Conservation (phyloP, 371 early-diverging fungal species). For the Haplosporangium sp. region DNA sequence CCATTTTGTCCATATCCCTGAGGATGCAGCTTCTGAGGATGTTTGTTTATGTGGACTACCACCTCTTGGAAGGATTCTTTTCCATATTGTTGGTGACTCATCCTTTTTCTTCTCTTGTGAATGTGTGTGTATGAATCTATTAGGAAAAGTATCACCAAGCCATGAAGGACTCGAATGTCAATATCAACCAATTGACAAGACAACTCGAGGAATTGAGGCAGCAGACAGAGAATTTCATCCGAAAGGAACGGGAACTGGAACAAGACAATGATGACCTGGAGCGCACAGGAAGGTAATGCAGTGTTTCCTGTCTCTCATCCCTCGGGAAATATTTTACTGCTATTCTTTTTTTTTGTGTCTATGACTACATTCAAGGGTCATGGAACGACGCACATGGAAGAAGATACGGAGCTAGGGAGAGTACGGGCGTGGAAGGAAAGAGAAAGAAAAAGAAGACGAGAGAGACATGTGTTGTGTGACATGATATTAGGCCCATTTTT, state of each 20-base stretch:
- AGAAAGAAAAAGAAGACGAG: not conserved
- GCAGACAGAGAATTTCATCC: conserved; percentile 78
- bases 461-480: conserved; percentile 30
- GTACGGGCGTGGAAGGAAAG: not conserved
- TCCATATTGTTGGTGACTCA: not conserved
- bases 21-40: not conserved
- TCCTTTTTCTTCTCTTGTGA: not conserved
- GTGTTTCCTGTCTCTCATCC: no score
- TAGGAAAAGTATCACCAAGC: conserved; percentile 63
- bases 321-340: no score
- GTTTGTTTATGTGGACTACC: not conserved
- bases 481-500: conserved; percentile 3
- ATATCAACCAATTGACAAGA: conserved; percentile 75
- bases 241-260: conserved; percentile 81
- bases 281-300: conserved; percentile 66
- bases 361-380: not conserved
- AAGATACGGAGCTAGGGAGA: not conserved
- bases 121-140: no score
- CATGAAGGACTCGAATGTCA: conserved; percentile 69
- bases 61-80: not conserved
- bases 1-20: no score
- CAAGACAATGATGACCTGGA: conserved; percentile 86
- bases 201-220: conserved; percentile 80
- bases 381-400: conserved; percentile 16
- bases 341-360: not conserved